Conservation (phyloP, 148 eudicot genomes). For the Fagopyrum tataricum region DNA sequence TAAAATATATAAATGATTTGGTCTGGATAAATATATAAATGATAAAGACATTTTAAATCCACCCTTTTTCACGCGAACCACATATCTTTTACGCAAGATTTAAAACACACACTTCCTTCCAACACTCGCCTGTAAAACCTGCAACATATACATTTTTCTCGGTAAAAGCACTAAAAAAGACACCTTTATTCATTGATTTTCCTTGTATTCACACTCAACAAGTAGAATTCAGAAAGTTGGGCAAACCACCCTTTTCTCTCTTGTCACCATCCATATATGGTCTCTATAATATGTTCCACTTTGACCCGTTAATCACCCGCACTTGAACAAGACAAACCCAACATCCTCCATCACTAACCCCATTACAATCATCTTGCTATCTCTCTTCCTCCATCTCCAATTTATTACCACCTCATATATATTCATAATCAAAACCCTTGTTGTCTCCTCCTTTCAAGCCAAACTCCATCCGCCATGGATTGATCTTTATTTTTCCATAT, state of each 20-base stretch:
- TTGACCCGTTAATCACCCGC: neutral
- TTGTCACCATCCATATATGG: neutral
- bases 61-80: too few relatives aligned
- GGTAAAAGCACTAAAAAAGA: neutral
- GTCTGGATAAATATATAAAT: too few relatives aligned
- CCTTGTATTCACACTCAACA: conserved; percentile 4
- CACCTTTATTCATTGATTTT: neutral
- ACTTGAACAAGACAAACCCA: neutral
- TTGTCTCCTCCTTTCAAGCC: neutral
- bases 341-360: neutral
- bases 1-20: too few relatives aligned
- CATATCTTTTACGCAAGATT: too few relatives aligned
- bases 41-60: too few relatives aligned
- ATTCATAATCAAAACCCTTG: neutral
- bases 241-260: neutral
- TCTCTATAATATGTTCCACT: neutral
- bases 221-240: neutral
- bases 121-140: too few relatives aligned
- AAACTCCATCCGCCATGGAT: too few relatives aligned
- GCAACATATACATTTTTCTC: too few relatives aligned
- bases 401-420: neutral
- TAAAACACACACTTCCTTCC: too few relatives aligned
- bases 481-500: neutral
- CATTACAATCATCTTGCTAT: neutral
- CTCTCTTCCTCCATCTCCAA: neutral